Conservation (phyloP, 495 filamentous ascomycete species). For the Astrocystis sublimbata region DNA sequence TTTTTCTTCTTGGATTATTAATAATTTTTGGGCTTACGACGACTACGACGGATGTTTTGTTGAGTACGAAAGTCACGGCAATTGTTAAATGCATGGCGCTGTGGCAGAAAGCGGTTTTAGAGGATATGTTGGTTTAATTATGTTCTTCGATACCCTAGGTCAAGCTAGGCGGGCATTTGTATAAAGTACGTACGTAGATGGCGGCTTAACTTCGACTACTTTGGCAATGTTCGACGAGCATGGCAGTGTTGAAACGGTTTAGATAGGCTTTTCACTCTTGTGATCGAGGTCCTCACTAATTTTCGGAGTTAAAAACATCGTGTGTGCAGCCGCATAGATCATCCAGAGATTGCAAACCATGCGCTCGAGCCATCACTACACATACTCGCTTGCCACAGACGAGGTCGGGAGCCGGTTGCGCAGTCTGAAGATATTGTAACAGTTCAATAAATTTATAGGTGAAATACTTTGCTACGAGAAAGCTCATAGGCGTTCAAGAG, state of each 20-base stretch:
- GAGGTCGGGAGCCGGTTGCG: too few species aligned
- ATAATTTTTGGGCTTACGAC: constrained; percentile 23
- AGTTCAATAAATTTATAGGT: too few species aligned
- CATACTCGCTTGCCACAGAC: too few species aligned
- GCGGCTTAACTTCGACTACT: constrained; percentile 1
- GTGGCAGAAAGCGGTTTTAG: constrained; percentile 4
- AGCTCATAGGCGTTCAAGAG: too few species aligned
- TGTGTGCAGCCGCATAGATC: too few species aligned
- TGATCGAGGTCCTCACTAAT: too few species aligned
- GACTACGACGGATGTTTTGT: constrained; percentile 17
- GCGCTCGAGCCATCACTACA: too few species aligned
- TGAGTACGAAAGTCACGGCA: constrained; percentile 11
- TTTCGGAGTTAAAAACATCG: too few species aligned
- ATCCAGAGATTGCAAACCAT: too few species aligned
- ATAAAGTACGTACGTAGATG: constrained; percentile 12
- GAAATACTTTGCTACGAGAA: too few species aligned
- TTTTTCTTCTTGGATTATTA: constrained; percentile 11
- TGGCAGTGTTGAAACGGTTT: background rate
- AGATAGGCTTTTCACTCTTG: background rate
- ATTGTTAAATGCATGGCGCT: constrained; percentile 5
- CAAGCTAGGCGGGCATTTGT: constrained; percentile 6
- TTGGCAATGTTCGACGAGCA: too few species aligned
- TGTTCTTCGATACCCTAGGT: constrained; percentile 14
- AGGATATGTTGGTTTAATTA: constrained; percentile 1
- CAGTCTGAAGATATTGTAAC: too few species aligned